Base-by-base conservation (phyloP, 768 basidiomycete genomes). In the Tylopilus balloui region DNA sequence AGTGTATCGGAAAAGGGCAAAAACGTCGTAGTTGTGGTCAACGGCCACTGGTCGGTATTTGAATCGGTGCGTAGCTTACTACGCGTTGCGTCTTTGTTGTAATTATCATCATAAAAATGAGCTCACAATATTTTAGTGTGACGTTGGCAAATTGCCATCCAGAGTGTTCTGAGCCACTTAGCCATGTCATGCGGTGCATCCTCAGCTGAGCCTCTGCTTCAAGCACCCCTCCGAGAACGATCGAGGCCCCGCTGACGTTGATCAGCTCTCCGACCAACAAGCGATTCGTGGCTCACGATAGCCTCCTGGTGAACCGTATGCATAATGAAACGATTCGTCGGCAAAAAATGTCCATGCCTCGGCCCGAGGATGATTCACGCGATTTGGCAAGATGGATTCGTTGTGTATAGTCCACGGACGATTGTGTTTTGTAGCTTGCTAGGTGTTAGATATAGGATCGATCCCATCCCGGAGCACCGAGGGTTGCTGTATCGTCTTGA, bases 201-300 rank as follows among this genome's bases (percentile, higher is more conserved):
- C 13, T 28, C 17, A n/a, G 3, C 29, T 38, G 12, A 45, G 3
- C 5, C 9, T 23, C 35, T 13, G 11, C 17, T 25, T 42, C 19
- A 47, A 55, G 45, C 29, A 42, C 13, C 7, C 29, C n/a, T 59
- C 57, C 2, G 15, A 34, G 5, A 40, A 0, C 14, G 3, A 0
- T 17, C 57, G 57, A 19, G 53, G 58, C 13, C 7, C 0, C 14
- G 46, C 53, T 17, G 4, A 60, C 11, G 59, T 58, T n/a, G 31
- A 55, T 8, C 32, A 3, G 6, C 14, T 59, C 56, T n/a, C 23
- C 45, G 10, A 38, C n/a, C 21, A 58, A 58, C 31, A 23, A 45
- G 6, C 48, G 52, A 42, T 46, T 58, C 13, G 56, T 58, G 14
- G 42, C 59, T 19, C 56, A 58, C 11, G 56, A 57, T 7, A 57